Conservation (phyloP, 768 basidiomycete genomes). For the Hortiboletus campestris region DNA sequence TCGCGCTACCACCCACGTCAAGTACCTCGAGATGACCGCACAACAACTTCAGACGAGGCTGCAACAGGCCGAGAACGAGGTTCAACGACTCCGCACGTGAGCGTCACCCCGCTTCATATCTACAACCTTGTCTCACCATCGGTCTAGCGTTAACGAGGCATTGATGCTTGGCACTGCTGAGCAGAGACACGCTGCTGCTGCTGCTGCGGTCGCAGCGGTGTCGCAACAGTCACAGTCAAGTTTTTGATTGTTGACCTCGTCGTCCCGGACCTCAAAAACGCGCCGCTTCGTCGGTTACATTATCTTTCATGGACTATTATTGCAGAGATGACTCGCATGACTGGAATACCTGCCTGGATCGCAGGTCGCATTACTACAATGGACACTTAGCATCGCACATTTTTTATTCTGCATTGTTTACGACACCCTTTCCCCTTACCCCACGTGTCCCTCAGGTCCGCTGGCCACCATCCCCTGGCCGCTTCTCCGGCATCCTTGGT, state of each 20-base stretch:
- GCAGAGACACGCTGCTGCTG: conserved; percentile 60
- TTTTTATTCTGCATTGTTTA: conserved; percentile 44
- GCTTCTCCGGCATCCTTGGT: conserved; percentile 16
- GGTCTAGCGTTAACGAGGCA: conserved; percentile 73
- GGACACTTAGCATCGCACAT: conserved; percentile 40
- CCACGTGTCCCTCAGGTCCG: conserved; percentile 22
- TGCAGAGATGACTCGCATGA: conserved; percentile 38
- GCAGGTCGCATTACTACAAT: conserved; percentile 56
- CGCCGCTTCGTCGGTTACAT: conserved; percentile 32
- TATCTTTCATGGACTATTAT: conserved; percentile 39
- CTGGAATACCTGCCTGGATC: conserved; percentile 55
- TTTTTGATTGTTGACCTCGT: conserved; percentile 43
- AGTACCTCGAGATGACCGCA: conserved; percentile 80
- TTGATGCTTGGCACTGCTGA: conserved; percentile 84
- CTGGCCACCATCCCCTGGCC: conserved; percentile 16
- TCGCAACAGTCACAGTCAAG: conserved; percentile 39
- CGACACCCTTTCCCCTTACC: conserved; percentile 25
- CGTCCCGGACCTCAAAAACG: conserved; percentile 23
- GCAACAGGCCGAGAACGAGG: conserved; percentile 77
- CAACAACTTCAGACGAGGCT: conserved; percentile 73
- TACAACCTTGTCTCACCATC: background rate
- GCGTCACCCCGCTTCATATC: conserved; percentile 12
- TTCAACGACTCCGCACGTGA: conserved; percentile 68
- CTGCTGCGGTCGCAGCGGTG: conserved; percentile 55
- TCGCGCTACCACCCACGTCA: conserved; percentile 84